A percentile compares a stretch with the other conserved stretches of the same genome.
Conservation (phyloP, 768 basidiomycete species). For the Rhodosporidiobolus odoratus region DNA sequence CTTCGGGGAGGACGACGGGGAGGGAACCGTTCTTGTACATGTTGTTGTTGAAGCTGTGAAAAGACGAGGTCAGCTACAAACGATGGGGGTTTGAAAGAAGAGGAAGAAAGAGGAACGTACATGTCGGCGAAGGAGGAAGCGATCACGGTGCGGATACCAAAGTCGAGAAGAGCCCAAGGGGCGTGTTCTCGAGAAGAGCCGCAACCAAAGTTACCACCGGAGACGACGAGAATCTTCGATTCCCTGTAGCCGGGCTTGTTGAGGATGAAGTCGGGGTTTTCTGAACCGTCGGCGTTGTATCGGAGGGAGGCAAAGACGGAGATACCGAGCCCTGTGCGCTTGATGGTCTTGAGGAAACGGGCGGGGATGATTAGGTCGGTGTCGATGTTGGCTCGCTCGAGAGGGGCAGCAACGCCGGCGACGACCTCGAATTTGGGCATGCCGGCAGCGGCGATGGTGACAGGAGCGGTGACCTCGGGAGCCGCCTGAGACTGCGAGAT, state of each 20-base stretch:
- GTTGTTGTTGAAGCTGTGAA: constrained; percentile 50
- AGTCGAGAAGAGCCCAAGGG: constrained; percentile 62
- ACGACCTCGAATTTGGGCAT: constrained; percentile 42
- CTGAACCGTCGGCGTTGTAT: constrained; percentile 66
- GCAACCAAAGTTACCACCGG: constrained; percentile 76
- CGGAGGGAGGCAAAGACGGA: constrained; percentile 78
- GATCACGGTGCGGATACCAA: constrained; percentile 80
- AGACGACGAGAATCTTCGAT: constrained; percentile 74
- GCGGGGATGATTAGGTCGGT: constrained; percentile 94
- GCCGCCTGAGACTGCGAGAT: constrained; percentile 40
- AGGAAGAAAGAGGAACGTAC: neutral
- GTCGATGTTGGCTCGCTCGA: constrained; percentile 56
- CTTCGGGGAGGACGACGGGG: constrained; percentile 64
- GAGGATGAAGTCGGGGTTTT: constrained; percentile 72
- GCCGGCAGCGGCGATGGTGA: constrained; percentile 34
- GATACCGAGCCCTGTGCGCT: constrained; percentile 76
- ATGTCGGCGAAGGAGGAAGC: constrained; percentile 88
- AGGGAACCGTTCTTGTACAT: constrained; percentile 92
- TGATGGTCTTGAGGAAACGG: constrained; percentile 77
- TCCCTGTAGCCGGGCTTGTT: constrained; percentile 72
- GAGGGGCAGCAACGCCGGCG: constrained; percentile 42
- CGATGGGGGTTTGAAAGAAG: constrained; percentile 55
- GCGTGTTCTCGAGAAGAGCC: constrained; percentile 81
- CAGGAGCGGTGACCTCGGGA: constrained; percentile 40
- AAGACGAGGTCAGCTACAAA: constrained; percentile 36